Base-by-base conservation (phyloP, 2,329 filamentous ascomycete species). In the Claviceps digitariae region DNA sequence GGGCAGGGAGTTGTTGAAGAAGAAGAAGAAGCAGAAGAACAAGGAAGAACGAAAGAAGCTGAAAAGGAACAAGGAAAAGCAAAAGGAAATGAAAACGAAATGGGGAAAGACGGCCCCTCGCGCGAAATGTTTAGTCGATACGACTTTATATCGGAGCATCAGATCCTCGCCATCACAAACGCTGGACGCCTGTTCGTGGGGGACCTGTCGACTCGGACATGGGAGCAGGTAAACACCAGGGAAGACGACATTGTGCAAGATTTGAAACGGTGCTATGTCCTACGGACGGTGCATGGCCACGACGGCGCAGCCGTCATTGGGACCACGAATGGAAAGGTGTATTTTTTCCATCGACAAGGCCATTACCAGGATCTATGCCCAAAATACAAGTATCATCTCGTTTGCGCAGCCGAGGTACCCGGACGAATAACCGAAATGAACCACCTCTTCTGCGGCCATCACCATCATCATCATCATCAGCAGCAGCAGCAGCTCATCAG, bases 141-240 rank as follows among this genome's bases (percentile, higher is more conserved):
- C 61, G 76, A 78, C 25, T 86, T 87, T 54, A 62, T 86, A 3
- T 73, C 73, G 0, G 67, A 76, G 3, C 63, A 71, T 3, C 64
- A 68, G 1, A 62, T 87, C 2, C 64, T 88, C 20, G 70, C 78
- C 3, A 75, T 74, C 0, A 84, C 82, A 0, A 81, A 76, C 0
- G 75, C 77, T 38, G 86, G 86, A 1, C 74, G 75, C 20, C 62
- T 87, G 0, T 69, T 85, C 4, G 57, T 77, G 0, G 75, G 73
- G 1, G 61, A 64, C 0, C 65, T 77, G 40, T 46, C 3, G 51
- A 58, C 2, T 52, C 53, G 67, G 2, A 50, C 57, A 0, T 81
- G 78, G 78, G 60, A 64, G 7, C 71, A 74, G 41, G 57, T 78
- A 0, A 48, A 59, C 0, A 57, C 73, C 7, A 10, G 9, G 13